These are phyloP conservation scores for Phytomonas serpens DNA, from an alignment of 208 protist genomes.

Conservation along the genomic window DNA sequence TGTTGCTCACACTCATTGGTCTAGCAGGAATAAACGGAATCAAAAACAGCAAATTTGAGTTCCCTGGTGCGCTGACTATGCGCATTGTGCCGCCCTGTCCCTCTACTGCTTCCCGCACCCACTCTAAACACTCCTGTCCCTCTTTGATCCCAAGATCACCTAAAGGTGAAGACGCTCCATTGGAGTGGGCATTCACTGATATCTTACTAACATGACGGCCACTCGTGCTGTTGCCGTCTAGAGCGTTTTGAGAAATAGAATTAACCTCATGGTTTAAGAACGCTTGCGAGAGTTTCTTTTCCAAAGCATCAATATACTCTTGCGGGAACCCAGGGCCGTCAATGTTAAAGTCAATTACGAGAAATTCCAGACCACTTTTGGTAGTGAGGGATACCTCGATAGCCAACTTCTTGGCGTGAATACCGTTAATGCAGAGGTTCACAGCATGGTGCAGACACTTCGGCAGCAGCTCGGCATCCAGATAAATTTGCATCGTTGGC, in stretches of 20 bases:
- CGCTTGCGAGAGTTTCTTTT: constrained; percentile 1
- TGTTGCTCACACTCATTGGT: background rate
- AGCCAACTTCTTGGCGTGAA: constrained; percentile 26
- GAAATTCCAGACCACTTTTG: constrained; percentile 67
- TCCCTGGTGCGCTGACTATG: constrained; percentile 24
- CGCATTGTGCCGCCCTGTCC: constrained; percentile 72
- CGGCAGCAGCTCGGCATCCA: constrained; percentile 56
- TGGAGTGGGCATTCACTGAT: background rate
- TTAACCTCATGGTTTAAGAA: background rate
- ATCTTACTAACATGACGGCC: background rate
- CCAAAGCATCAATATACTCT: constrained; percentile 33
- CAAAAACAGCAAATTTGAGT: constrained; percentile 54
- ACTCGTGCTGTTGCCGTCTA: background rate
- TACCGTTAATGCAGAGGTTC: constrained; percentile 29
- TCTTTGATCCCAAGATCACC: constrained; percentile 6
- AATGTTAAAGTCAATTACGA: constrained; percentile 76
- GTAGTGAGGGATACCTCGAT: constrained; percentile 61
- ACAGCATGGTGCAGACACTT: constrained; percentile 77
- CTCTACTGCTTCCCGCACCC: constrained; percentile 54
- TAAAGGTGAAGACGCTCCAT: background rate
- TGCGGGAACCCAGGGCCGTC: constrained; percentile 40
- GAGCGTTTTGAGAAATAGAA: background rate
- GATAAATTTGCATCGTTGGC: constrained; percentile 48
- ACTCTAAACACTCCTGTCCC: constrained; percentile 32
- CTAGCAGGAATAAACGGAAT: constrained; percentile 63